Conservation (phyloP, 2,329 filamentous ascomycete genomes). For the Dactylella cylindrospora region DNA sequence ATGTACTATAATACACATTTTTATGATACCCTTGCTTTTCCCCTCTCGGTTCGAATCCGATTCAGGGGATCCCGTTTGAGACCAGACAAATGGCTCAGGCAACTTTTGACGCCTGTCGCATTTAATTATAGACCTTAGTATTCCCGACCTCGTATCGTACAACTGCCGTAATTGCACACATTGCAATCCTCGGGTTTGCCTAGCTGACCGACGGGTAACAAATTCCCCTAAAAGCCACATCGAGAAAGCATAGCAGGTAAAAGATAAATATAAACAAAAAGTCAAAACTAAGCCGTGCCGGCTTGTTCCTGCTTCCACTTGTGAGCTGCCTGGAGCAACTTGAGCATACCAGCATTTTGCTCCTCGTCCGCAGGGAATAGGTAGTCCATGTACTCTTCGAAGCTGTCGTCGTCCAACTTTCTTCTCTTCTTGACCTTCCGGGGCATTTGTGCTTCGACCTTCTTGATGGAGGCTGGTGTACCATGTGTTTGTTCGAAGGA, state of each 20-base stretch:
- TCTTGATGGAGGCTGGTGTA: slow-evolving; percentile 70
- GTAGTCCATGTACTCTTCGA: slow-evolving; percentile 96
- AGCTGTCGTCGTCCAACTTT: slow-evolving; percentile 85
- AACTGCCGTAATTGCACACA: slow-evolving; percentile 19
- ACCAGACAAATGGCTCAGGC: slow-evolving; percentile 14
- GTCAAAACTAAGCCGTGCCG: slow-evolving; percentile 45
- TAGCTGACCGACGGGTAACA: neutral
- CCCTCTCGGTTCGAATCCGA: slow-evolving; percentile 10
- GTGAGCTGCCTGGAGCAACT: slow-evolving; percentile 80
- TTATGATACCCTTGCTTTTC: slow-evolving; percentile 6
- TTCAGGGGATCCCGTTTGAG: neutral
- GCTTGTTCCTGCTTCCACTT: slow-evolving; percentile 74
- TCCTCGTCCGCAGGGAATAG: slow-evolving; percentile 95
- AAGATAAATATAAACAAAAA: neutral
- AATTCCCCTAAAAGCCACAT: too few relatives aligned
- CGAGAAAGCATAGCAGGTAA: neutral
- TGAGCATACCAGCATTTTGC: slow-evolving; percentile 78
- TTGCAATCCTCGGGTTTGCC: neutral
- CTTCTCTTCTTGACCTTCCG: slow-evolving; percentile 88
- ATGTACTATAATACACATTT: slow-evolving; percentile 2
- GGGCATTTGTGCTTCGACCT: slow-evolving; percentile 91
- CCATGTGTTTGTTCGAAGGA: slow-evolving; percentile 89
- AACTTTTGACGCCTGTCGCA: slow-evolving; percentile 4
- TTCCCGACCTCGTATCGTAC: slow-evolving; percentile 35
- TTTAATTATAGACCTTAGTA: neutral